Evolutionary conservation across 345 rosid genomes (phyloP).

Genomic region (Zanthoxylum bungeanum): DNA sequence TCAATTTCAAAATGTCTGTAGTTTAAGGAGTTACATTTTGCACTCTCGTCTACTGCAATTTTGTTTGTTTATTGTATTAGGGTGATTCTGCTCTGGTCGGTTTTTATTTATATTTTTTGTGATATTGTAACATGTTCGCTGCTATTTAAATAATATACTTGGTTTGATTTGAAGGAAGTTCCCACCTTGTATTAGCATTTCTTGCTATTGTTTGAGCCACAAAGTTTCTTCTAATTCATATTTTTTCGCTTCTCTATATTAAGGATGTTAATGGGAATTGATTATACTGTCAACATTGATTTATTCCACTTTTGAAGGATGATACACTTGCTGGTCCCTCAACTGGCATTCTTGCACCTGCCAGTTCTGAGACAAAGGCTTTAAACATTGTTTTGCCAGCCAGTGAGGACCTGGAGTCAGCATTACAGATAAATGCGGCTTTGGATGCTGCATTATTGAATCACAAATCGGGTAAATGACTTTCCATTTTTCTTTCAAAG

Average conservation of each 20-base stretch:
- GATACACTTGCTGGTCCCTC: constrained; percentile 14
- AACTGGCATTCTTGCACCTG: not conserved
- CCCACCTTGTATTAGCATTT: not conserved
- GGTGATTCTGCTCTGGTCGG: not conserved
- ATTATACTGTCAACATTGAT: not conserved
- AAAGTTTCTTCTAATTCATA: not conserved
- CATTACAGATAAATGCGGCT: not conserved
- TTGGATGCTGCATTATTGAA: not conserved
- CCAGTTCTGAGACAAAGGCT: not conserved
- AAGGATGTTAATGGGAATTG: not conserved
- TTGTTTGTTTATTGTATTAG: not conserved
- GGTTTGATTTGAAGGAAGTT: not conserved
- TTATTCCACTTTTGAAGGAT: not conserved
- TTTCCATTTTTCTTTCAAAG: constrained; percentile 6
- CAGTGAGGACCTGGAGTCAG: not conserved
- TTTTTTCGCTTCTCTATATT: not conserved
- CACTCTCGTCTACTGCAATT: not conserved
- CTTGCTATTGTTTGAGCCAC: not conserved
- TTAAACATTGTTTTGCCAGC: not conserved
- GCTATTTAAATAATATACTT: not conserved
- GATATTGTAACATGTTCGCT: not conserved
- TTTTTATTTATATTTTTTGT: not conserved
- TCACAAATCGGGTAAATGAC: constrained; percentile 16
- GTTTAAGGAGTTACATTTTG: not conserved
- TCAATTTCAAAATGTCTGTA: not conserved